Base-by-base conservation (phyloP, 2,329 filamentous ascomycete species). In the Acarospora socialis region DNA sequence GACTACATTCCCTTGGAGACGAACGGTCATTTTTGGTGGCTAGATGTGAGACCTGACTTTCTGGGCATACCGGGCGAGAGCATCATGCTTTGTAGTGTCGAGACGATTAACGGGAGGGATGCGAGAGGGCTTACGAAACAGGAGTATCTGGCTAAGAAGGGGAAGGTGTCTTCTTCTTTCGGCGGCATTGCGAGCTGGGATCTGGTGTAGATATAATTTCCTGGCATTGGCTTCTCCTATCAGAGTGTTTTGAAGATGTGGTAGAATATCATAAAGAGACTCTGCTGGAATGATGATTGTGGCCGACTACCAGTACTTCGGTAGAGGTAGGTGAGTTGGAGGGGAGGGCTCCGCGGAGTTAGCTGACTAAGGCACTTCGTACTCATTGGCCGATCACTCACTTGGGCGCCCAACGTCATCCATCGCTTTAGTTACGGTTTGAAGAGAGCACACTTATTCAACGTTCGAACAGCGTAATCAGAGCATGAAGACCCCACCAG, bases 11-110 rank as follows among this genome's bases (percentile, higher is more conserved):
- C 80, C 0, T 70, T 93, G 33, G 69, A 81, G 30, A 78, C 71
- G n/a, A 79, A 87, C 37, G 81, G 79, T 9, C 78, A 69, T 47
- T 74, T 77, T 56, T 92, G 79, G 71, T 92, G 81, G 73, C 56
- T 73, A 2, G 87, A 94, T 54, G 68, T 94, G 3, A 60, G 66
- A 16, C 65, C 72, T 1, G 54, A 61, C 19, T 68, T 76, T 35
- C 57, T 92, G 13, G 82, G 82, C 1, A 62, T 61, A 0, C 69
- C 74, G 0, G 81, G 81, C 0, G 72, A 84, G 54, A 70, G 66
- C 32, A 58, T 87, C 4, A 66, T 65, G 42, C 54, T 90, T 18
- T 69, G 69, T 35, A 69, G 71, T 13, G 60, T 92, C 21, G 68
- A 61, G 29, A 55, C 49, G 14, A 38, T 56, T 30, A 53, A 59